These are phyloP conservation scores for Ramichloridium luteum DNA, from an alignment of 2,329 filamentous ascomycete species.

Conservation along the genomic window DNA sequence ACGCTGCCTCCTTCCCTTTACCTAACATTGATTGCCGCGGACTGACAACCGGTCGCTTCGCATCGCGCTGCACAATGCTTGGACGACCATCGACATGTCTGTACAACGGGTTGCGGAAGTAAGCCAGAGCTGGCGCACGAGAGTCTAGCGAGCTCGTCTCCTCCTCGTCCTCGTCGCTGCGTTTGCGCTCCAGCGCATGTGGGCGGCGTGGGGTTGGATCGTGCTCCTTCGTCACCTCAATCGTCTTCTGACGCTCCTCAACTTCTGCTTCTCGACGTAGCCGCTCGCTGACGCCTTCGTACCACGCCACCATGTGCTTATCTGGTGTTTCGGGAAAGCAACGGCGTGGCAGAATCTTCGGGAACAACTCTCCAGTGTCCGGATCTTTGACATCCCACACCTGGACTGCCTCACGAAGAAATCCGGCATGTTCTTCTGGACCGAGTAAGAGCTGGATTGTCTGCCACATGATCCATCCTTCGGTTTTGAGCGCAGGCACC, in stretches of 20 bases:
- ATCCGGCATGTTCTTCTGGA: slow-evolving; percentile 76
- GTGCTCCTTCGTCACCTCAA: slow-evolving; percentile 16
- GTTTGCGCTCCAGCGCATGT: slow-evolving; percentile 11
- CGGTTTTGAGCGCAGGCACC: slow-evolving; percentile 68
- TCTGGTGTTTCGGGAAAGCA: slow-evolving; percentile 63
- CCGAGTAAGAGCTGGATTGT: slow-evolving; percentile 78
- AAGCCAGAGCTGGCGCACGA: slow-evolving; percentile 32
- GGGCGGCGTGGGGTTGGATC: slow-evolving; percentile 7
- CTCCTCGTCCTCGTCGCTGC: slow-evolving; percentile 15
- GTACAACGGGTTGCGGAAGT: slow-evolving; percentile 40
- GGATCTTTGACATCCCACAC: slow-evolving; percentile 67
- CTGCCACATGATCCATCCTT: slow-evolving; percentile 88
- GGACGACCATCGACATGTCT: slow-evolving; percentile 34
- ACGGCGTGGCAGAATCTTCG: slow-evolving; percentile 52
- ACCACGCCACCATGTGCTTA: slow-evolving; percentile 72
- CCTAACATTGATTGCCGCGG: slow-evolving; percentile 23
- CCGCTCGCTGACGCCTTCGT: slow-evolving; percentile 60
- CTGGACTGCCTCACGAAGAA: slow-evolving; percentile 66
- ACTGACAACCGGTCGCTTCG: slow-evolving; percentile 21
- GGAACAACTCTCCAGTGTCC: slow-evolving; percentile 46
- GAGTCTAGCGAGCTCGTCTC: slow-evolving; percentile 32
- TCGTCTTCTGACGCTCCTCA: slow-evolving; percentile 22
- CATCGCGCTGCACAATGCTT: slow-evolving; percentile 28
- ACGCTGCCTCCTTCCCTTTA: slow-evolving; percentile 26
- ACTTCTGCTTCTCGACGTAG: slow-evolving; percentile 51